Base-by-base conservation (phyloP, 192 early-diverging fungal species). In the Linnemannia zychae region DNA sequence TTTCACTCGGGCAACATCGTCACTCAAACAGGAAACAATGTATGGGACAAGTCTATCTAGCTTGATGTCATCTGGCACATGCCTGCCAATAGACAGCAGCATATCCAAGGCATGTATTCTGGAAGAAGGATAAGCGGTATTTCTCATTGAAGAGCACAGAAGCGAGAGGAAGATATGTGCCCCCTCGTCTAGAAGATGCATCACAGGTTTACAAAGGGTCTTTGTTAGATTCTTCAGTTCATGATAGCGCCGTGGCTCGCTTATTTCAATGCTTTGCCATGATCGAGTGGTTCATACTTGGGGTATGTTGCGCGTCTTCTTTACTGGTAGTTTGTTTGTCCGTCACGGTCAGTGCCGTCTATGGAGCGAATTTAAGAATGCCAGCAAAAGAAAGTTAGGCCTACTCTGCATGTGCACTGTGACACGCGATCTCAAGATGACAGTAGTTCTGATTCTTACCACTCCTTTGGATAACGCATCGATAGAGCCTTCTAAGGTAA, bases 41-140 rank as follows among this genome's bases (percentile, higher is more conserved):
- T 95, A 96, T 40, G 96, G 96, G n/a, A 96, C 87, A 24, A 96
- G 76, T 24, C 95, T 87, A 82, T 97, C 96, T 15, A 97, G 83
- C 52, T 93, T 92, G 38, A 93, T 88, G 70, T 94, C 93, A 66
- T 97, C 96, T 6, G 92, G 78, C 2, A 96, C 77, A 74, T 95
- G 90, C 44, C 92, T 86, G 9, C 89, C 88, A 13, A 97, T 80
- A 4, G 92, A 94, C 0, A 97, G 84, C 0, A 96, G 80, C 65
- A 97, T 92, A 80, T 97, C 96, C 46, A 97, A 57, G 0, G 93
- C 95, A 71, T 91, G 89, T 28, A 97, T 75, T 71, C 92, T 93
- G 36, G 96, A 94, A 0, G 92, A 87, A 6, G 95, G 93, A 71
- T 93, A 95, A 15, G 90, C 84, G 3, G 91, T 90, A 57, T 97